Conservation (phyloP, 495 filamentous ascomycete genomes). For the Pyrenula massariospora region DNA sequence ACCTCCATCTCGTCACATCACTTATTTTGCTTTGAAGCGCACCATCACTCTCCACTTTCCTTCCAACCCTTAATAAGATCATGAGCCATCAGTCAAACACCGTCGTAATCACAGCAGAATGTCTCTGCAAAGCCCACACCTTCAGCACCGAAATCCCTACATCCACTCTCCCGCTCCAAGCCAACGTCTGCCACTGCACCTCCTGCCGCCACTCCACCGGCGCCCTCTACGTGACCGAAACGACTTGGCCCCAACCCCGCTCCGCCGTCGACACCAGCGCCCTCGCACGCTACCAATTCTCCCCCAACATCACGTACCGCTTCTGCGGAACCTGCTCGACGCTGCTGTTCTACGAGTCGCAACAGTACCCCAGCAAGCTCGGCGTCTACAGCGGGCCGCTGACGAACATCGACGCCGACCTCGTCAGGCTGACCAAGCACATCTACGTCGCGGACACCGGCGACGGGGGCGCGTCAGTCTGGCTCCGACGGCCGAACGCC, state of each 20-base stretch:
- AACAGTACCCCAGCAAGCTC: conserved; percentile 6
- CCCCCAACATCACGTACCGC: conserved; percentile 8
- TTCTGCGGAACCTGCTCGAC: conserved; percentile 37
- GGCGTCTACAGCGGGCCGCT: conserved; percentile 23
- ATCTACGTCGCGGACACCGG: conserved; percentile 29
- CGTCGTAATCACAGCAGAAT: not conserved
- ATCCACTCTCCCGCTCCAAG: conserved; percentile 13
- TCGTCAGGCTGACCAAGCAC: conserved; percentile 25
- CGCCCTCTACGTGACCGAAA: conserved; percentile 34
- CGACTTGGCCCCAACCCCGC: conserved; percentile 19
- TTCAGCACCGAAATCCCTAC: not conserved
- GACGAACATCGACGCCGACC: conserved; percentile 9
- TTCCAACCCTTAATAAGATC: not conserved
- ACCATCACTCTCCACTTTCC: not conserved
- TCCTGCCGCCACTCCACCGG: conserved; percentile 50
- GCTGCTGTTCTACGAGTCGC: conserved; percentile 24
- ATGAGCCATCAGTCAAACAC: not conserved
- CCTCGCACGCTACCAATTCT: conserved; percentile 23
- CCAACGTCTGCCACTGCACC: conserved; percentile 52
- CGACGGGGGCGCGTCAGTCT: conserved; percentile 28
- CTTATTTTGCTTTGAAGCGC: not conserved
- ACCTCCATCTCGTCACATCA: not conserved
- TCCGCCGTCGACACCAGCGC: conserved; percentile 13
- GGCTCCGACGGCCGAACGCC: conserved; percentile 15
- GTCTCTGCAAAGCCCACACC: not conserved